Conservation (phyloP, 2,329 filamentous ascomycete species). For the Ophiostoma perfectum region DNA sequence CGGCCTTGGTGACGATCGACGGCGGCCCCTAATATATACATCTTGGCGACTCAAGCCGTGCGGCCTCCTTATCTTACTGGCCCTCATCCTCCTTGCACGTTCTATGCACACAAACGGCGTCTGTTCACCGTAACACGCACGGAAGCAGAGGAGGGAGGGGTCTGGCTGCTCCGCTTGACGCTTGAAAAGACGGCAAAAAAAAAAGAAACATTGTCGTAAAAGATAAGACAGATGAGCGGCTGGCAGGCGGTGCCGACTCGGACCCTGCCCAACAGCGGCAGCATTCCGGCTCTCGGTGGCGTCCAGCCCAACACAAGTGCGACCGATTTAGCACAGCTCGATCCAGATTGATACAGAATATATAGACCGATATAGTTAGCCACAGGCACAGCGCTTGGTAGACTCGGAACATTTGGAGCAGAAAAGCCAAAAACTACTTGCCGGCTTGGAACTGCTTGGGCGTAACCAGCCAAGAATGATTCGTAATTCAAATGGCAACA, state of each 20-base stretch:
- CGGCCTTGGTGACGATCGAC: conserved; percentile 15
- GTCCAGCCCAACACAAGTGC: not conserved
- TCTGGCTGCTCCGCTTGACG: no score
- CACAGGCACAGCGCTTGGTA: not conserved
- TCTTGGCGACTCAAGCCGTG: conserved; percentile 13
- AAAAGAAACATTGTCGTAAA: no score
- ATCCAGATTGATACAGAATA: not conserved
- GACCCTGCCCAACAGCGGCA: not conserved
- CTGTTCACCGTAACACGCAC: not conserved
- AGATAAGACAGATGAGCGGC: not conserved
- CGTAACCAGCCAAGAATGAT: not conserved
- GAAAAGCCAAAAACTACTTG: conserved; percentile 4
- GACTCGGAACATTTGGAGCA: not conserved
- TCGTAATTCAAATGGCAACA: conserved; percentile 2
- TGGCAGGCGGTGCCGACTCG: not conserved
- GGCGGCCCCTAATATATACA: conserved; percentile 8
- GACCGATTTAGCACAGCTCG: not conserved
- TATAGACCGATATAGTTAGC: not conserved
- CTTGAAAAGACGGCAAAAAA: not conserved
- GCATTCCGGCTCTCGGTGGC: conserved; percentile 3
- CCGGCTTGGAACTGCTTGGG: not conserved
- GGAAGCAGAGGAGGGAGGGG: not conserved
- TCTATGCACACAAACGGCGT: conserved; percentile 1
- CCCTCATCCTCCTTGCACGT: not conserved
- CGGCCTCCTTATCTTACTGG: conserved; percentile 1